A percentile compares a stretch with the other conserved stretches of the same genome.
Conservation (phyloP, 805 yeast genomes). For the Sungouiozyma intestinalis region DNA sequence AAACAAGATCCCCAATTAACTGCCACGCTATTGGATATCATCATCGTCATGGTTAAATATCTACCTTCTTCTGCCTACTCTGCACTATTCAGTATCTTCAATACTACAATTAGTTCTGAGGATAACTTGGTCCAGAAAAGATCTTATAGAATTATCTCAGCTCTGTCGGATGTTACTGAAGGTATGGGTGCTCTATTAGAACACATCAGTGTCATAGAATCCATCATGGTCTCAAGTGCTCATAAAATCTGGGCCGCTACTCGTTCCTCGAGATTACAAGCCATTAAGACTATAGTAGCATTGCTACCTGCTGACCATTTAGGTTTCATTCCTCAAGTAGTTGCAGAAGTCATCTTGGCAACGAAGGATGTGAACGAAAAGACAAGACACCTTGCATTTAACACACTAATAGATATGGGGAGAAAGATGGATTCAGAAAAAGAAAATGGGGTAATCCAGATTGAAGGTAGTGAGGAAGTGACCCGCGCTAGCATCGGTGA, state of each 20-base stretch:
- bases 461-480: slow-evolving; percentile 28
- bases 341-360: slow-evolving; percentile 81
- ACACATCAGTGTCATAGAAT: slow-evolving; percentile 49
- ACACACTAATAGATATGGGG: slow-evolving; percentile 71
- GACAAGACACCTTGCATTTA: slow-evolving; percentile 73
- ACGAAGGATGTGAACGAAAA: slow-evolving; percentile 92
- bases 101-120: slow-evolving; percentile 46
- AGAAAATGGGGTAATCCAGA: slow-evolving; percentile 52
- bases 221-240: slow-evolving; percentile 45
- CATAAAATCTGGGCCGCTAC: slow-evolving; percentile 46
- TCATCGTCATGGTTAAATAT: slow-evolving; percentile 78
- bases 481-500: slow-evolving; percentile 58
- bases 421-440: slow-evolving; percentile 49
- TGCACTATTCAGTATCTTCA: slow-evolving; percentile 71
- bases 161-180: slow-evolving; percentile 54
- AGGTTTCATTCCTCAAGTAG: slow-evolving; percentile 66
- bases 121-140: slow-evolving; percentile 78
- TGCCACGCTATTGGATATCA: slow-evolving; percentile 83
- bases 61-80: slow-evolving; percentile 61
- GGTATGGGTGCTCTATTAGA: slow-evolving; percentile 47
- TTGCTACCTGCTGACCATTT: slow-evolving; percentile 55
- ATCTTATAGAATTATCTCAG: slow-evolving; percentile 68
- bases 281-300: slow-evolving; percentile 51
- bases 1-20: slow-evolving; percentile 46
- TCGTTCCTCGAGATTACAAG: slow-evolving; percentile 66